These are phyloP conservation scores for Apiosordaria backusii DNA, from an alignment of 495 filamentous ascomycete genomes.

Conservation along the genomic window DNA sequence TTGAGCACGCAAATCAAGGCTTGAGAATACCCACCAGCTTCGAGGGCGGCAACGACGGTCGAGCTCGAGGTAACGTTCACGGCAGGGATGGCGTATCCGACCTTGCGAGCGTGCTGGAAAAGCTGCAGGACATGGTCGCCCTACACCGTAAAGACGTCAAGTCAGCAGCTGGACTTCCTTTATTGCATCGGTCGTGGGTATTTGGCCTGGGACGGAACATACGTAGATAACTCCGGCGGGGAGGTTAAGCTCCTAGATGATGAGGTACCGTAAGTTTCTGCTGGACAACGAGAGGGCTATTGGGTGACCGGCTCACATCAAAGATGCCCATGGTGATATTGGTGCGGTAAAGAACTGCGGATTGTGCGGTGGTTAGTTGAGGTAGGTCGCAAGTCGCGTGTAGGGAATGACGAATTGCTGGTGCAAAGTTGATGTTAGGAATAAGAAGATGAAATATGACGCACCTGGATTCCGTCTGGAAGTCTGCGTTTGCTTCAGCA, in stretches of 20 bases:
- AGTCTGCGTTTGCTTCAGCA: too few relatives aligned
- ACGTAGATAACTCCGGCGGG: slow-evolving; percentile 24
- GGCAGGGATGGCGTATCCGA: slow-evolving; percentile 78
- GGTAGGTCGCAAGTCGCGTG: slow-evolving; percentile 9
- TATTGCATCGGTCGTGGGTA: background rate
- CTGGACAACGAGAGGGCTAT: background rate
- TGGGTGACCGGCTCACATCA: slow-evolving; percentile 9
- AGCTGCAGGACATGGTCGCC: slow-evolving; percentile 67
- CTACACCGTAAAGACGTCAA: background rate
- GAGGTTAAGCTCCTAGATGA: slow-evolving; percentile 20
- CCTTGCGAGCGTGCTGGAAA: slow-evolving; percentile 81
- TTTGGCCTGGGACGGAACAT: background rate
- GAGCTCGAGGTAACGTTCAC: slow-evolving; percentile 91
- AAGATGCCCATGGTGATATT: slow-evolving; percentile 19
- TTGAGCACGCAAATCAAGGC: background rate
- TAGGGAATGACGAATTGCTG: background rate
- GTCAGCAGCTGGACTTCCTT: background rate
- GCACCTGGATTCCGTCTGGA: slow-evolving; percentile 9
- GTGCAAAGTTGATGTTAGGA: background rate
- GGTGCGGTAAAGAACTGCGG: slow-evolving; percentile 1
- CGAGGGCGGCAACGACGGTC: slow-evolving; percentile 81
- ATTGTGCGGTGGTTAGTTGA: background rate
- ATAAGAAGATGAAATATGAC: slow-evolving; percentile 17
- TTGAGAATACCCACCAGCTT: slow-evolving; percentile 49
- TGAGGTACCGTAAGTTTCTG: background rate